Base-by-base conservation (phyloP, 192 early-diverging fungal species). In the Globomyces pollinis-pini region DNA sequence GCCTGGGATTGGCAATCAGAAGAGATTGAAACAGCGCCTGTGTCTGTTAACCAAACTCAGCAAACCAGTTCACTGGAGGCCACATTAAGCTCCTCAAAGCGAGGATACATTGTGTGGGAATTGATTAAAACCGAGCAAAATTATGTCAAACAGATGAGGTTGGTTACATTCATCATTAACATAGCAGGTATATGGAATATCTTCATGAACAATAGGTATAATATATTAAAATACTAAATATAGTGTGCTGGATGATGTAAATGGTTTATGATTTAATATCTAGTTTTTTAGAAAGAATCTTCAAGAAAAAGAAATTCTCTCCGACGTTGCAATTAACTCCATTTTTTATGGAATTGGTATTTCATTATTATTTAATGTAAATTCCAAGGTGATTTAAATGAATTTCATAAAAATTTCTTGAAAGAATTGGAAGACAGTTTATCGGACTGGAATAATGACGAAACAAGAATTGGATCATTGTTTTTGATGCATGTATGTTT, bases 401-500 rank as follows among this genome's bases (percentile, higher is more conserved):
- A 33, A 1, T 61, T 74, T 50, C 77, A 79, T 50, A 41, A 28
- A 16, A 44, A 39, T 26, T 74, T 79, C 34, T 51, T 52, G 11
- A 65, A 58, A 5, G 51, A 71, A 26, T 42, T 79, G 47, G 63
- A 76, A 44, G 63, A 70, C 38, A 50, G 54, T 15, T 31, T 65
- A 2, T 50, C 57, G 1, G 57, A 42, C 13, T 78, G 76, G 76
- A 29, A 15, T 30, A 57, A 69, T 15, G 24, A n/a, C 3, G 60
- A 67, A 31, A 64, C 69, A 7, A 36, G 36, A 2, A 78, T 78
- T 30, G 72, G 68, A 5, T 43, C 49, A 11, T 43, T 78, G 29
- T 78, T 78, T 43, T 55, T 74, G 12, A 64, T 62, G 23, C 59
- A 63, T 29, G 75, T 77, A 39, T n/a, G n/a, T n/a, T n/a, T n/a